Percentiles rank a stretch among this genome's conserved stretches.
Conservation (phyloP, 768 basidiomycete genomes). For the Auriculariales sp. region DNA sequence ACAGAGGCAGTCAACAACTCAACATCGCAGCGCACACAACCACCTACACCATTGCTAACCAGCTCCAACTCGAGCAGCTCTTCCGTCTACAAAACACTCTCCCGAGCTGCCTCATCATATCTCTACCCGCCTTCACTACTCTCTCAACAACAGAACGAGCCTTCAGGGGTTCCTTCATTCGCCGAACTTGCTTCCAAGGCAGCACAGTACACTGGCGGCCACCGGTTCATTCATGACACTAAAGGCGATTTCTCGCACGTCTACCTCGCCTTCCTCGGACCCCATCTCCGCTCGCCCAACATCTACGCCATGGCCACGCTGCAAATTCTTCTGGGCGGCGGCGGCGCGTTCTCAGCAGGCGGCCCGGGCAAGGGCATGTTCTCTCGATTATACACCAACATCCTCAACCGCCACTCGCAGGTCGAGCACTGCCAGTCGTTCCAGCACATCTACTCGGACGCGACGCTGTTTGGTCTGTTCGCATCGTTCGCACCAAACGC, state of each 20-base stretch:
- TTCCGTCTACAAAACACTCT: slow-evolving; percentile 47
- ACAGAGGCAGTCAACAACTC: no score
- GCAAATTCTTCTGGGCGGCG: slow-evolving; percentile 89
- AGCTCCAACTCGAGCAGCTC: slow-evolving; percentile 24
- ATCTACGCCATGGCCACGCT: slow-evolving; percentile 88
- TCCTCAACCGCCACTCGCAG: slow-evolving; percentile 86
- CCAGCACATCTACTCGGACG: slow-evolving; percentile 95
- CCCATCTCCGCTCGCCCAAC: slow-evolving; percentile 81
- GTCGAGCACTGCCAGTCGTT: slow-evolving; percentile 93
- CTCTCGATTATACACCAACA: slow-evolving; percentile 88
- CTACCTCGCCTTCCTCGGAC: slow-evolving; percentile 84
- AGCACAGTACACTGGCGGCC: slow-evolving; percentile 73
- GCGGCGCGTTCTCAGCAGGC: slow-evolving; percentile 93
- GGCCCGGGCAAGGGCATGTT: slow-evolving; percentile 99
- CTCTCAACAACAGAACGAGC: not conserved
- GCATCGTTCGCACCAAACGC: slow-evolving; percentile 66
- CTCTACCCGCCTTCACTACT: slow-evolving; percentile 29
- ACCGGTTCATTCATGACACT: slow-evolving; percentile 47
- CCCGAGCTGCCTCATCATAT: slow-evolving; percentile 60
- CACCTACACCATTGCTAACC: no score
- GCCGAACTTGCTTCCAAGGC: slow-evolving; percentile 19
- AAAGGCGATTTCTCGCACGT: slow-evolving; percentile 77
- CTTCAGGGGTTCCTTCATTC: slow-evolving; percentile 10
- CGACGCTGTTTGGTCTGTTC: slow-evolving; percentile 83
- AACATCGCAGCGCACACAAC: no score